Evolutionary conservation across 495 filamentous ascomycete species (phyloP).

Genomic region (Chaetomidium leptoderma): DNA sequence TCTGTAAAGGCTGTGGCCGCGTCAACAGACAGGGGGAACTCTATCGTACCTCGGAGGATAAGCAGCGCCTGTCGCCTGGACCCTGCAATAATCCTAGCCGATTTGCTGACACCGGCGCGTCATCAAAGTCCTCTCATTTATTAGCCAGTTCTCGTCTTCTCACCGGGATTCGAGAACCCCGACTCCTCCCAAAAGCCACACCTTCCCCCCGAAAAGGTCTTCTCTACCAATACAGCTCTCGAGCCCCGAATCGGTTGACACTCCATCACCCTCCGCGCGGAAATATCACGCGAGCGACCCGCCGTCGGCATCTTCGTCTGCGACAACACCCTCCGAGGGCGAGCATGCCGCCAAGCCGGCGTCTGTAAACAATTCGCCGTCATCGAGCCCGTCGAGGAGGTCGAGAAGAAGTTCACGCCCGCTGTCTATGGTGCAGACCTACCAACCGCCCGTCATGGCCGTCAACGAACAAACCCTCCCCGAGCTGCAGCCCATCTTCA

Average conservation of each 20-base stretch:
- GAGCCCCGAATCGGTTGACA: conserved; percentile 17
- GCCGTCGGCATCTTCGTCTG: conserved; percentile 29
- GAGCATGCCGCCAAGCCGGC: conserved; percentile 36
- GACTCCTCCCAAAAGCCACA: conserved; percentile 36
- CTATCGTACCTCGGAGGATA: background rate
- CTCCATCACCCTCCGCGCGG: conserved; percentile 17
- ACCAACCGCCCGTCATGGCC: conserved; percentile 84
- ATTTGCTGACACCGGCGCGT: conserved; percentile 15
- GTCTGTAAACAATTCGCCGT: conserved; percentile 21
- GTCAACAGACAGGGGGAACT: background rate
- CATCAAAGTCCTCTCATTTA: conserved; percentile 55
- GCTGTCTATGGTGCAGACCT: conserved; percentile 66
- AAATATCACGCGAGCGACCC: conserved; percentile 26
- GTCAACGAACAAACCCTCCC: conserved; percentile 79
- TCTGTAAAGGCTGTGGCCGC: background rate
- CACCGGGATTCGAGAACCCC: conserved; percentile 40
- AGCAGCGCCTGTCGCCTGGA: background rate
- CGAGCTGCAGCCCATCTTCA: conserved; percentile 91
- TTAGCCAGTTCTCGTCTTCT: conserved; percentile 51
- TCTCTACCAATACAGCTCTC: conserved; percentile 32
- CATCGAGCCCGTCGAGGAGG: conserved; percentile 24
- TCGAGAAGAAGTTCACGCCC: conserved; percentile 46
- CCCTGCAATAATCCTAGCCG: conserved; percentile 2
- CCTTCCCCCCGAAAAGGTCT: conserved; percentile 8
- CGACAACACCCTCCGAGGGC: conserved; percentile 22